phyloP scores from a whole-genome alignment of 257 asterid genomes.

The Nicotiana tabacum region DNA sequence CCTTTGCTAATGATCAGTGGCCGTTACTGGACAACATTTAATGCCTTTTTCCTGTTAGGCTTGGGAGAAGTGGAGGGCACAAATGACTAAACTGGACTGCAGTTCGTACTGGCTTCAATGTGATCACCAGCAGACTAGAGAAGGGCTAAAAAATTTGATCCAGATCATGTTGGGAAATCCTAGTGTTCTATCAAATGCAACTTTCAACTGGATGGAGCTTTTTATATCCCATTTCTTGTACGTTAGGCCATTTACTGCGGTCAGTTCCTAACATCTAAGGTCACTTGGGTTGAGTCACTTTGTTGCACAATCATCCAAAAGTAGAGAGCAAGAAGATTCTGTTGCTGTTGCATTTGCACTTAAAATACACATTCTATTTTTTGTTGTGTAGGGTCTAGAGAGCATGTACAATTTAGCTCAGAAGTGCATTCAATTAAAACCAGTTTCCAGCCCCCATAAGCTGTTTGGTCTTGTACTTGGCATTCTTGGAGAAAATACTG shows the following conservation, averaged over 20 bases:
- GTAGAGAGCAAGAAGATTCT: background rate
- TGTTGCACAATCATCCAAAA: background rate
- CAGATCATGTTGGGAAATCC: conserved; percentile 89
- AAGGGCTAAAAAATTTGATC: conserved; percentile 77
- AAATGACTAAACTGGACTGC: conserved; percentile 83
- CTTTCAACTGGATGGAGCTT: conserved; percentile 89
- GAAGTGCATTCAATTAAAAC: conserved; percentile 78
- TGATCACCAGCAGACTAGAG: conserved; percentile 69
- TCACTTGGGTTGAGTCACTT: background rate
- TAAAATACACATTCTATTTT: background rate
- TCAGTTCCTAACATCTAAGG: conserved; percentile 24
- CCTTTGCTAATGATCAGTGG: conserved; percentile 6
- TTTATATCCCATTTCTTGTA: conserved; percentile 75
- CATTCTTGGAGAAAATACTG: conserved; percentile 79
- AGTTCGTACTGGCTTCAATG: conserved; percentile 92
- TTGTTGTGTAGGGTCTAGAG: conserved; percentile 70
- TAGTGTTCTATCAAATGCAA: conserved; percentile 51
- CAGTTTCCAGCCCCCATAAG: conserved; percentile 60
- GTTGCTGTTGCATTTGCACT: background rate
- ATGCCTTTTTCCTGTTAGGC: conserved; percentile 47
- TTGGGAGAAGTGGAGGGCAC: conserved; percentile 96
- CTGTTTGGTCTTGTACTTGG: conserved; percentile 71
- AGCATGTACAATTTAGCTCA: conserved; percentile 81
- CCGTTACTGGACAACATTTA: background rate
- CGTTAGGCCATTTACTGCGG: conserved; percentile 85